Evolutionary conservation across 257 asterid genomes (phyloP), one percentile per base, ranked within the genome.

Genomic region (Lycium ferocissimum): DNA sequence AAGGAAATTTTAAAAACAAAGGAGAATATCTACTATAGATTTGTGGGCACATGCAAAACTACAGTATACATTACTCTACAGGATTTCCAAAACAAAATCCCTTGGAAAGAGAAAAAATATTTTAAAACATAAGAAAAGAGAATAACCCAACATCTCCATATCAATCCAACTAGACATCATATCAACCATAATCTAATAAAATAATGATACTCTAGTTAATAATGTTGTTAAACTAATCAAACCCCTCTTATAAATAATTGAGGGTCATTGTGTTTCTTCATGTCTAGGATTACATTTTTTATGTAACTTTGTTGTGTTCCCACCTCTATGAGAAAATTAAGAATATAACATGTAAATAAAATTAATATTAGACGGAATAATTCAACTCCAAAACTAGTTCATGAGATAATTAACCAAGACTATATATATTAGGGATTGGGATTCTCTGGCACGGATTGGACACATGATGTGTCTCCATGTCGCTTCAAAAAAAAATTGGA

Each of bases 21-120:
- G 47, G 45, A 71, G 87, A 89, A 83, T 87, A 91, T 91, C 94
- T 88, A 89, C 84, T 87, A 56, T 91, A 89, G 92, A 91, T 91
- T 89, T 67, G 65, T 80, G 81, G 66, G 88, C 92, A 89, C 94
- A 91, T 88, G 90, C 85, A 84, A 84, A 83, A 84, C 86, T 82
- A 43, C 72, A 20, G 79, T 37, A 15, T 61, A 67, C 59, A 86
- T 82, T 84, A 83, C 84, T 38, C 40, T 83, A 84, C 83, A 85
- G 69, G 81, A 86, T 70, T 70, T 82, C 80, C 82, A 61, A 82
- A 82, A 80, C 86, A 82, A 85, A 70, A 82, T 80, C 87, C 63
- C 10, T 20, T 9, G 81, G 59, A 58, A 45, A 58, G 61, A 83
- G 84, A 67, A 81, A 76, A 61, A 18, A n/a, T 54, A 47, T 63